These are phyloP conservation scores for Podospora australis DNA, from an alignment of 495 filamentous ascomycete genomes.

Conservation along the genomic window DNA sequence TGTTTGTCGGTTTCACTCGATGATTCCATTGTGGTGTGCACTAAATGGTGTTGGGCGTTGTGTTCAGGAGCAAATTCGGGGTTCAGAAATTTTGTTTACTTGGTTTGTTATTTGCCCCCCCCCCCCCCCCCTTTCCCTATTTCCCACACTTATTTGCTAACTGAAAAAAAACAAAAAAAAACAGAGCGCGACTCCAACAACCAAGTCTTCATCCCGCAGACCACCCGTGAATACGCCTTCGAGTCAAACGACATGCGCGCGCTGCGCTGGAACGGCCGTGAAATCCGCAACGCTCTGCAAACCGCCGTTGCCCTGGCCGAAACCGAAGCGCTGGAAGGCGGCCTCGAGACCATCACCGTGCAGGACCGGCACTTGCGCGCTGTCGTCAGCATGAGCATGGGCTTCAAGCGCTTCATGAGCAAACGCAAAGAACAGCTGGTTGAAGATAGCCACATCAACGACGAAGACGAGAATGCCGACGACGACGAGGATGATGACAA, in stretches of 20 bases:
- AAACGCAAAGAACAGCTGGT: no score
- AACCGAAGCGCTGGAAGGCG: slow-evolving; percentile 32
- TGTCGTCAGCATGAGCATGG: slow-evolving; percentile 34
- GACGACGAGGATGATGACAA: no score
- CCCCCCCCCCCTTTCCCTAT: no score
- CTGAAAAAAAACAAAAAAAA: not conserved
- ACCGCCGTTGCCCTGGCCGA: slow-evolving; percentile 40
- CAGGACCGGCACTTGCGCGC: slow-evolving; percentile 30
- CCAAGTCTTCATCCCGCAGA: slow-evolving; percentile 22
- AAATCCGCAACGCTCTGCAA: slow-evolving; percentile 39
- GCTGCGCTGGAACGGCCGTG: slow-evolving; percentile 34
- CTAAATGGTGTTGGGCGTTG: no score
- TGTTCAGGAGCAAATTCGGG: no score
- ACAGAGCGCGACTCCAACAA: slow-evolving; percentile 28
- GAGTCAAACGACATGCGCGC: slow-evolving; percentile 21
- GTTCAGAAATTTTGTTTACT: no score
- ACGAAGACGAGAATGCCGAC: no score
- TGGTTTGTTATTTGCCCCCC: no score
- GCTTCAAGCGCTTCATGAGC: slow-evolving; percentile 32
- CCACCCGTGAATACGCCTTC: slow-evolving; percentile 26
- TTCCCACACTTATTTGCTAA: no score
- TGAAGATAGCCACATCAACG: no score
- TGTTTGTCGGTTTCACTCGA: no score
- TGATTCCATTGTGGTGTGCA: no score
- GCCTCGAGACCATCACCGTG: slow-evolving; percentile 22